Base-by-base conservation (phyloP, 2,329 filamentous ascomycete genomes). In the Botryotinia narcissicola region DNA sequence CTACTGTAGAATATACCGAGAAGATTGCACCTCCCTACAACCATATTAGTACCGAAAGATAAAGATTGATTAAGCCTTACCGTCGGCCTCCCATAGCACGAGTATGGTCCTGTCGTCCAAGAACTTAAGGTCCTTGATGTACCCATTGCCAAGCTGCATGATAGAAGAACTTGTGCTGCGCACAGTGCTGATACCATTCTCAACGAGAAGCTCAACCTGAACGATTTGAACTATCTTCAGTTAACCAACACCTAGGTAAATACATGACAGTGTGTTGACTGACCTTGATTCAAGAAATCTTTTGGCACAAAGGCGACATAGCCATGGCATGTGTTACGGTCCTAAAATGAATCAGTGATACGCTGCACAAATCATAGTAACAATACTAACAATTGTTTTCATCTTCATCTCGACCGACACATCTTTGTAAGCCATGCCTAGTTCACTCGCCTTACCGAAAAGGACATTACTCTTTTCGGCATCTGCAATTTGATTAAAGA, bases 401-500 rank as follows among this genome's bases (percentile, higher is more conserved):
- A 82, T 77, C 63, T 73, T 75, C 77, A 81, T 78, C 70, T 80
- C 79, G 14, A 79, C 68, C 22, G 77, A 71, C 12, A 73, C 73
- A 67, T 76, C 67, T 18, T 67, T 62, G 44, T 78, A 72, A 32
- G 74, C 22, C 20, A 66, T 29, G 14, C 77, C 77, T 37, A 82
- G 60, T 37, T 75, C 64, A 54, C 76, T 73, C 5, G 87, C 83
- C 46, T 86, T 85, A 5, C 91, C 91, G 77, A 93, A 91, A 8
- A 90, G 84, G 18, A 94, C 91, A 73, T 89, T 91, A 72, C 90
- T 84, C 78, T 89, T 86, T 82, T 94, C 88, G 10, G 91, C 88
- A 81, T 91, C 88, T 75, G 93, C 90, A 80, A 94, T 90, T 74
- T 90, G 85, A 71, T 87, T 82, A 78, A 94, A 93, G 2, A 93